Percentiles rank a stretch among this genome's conserved stretches.
These are phyloP conservation scores for Rhododendron ferrugineum DNA, from an alignment of 148 eudicot genomes.

Conservation along the genomic window DNA sequence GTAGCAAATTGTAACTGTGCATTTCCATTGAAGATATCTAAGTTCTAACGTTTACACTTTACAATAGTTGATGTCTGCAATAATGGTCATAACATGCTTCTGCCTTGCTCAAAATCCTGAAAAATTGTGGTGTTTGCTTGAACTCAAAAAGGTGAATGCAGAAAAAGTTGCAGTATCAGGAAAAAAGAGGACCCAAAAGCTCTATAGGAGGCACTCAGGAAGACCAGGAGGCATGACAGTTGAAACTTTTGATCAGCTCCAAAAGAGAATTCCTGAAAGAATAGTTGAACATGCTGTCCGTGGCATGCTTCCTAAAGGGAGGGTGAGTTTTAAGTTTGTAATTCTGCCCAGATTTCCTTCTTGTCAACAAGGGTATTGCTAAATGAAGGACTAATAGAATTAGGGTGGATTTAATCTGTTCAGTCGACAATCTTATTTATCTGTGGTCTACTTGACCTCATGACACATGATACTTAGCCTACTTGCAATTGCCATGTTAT, in stretches of 20 bases:
- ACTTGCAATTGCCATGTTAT: background rate
- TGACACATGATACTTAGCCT: background rate
- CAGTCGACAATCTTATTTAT: background rate
- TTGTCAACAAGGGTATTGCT: background rate
- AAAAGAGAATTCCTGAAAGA: conserved; percentile 94
- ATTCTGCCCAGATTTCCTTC: background rate
- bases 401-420: background rate
- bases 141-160: conserved; percentile 64
- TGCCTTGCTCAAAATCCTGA: conserved; percentile 5
- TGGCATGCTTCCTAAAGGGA: conserved; percentile 98
- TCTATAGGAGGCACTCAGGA: conserved; percentile 95
- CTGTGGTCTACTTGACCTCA: background rate
- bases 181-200: conserved; percentile 80
- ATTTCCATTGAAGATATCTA: background rate
- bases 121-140: conserved; percentile 11
- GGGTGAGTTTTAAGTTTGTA: conserved; percentile 48
- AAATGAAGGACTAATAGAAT: background rate
- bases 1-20: background rate
- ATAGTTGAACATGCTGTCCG: conserved; percentile 96
- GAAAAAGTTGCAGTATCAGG: conserved; percentile 94
- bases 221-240: conserved; percentile 99
- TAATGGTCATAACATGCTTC: background rate
- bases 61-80: background rate
- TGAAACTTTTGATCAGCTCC: conserved; percentile 95
- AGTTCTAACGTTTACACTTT: background rate